These are phyloP conservation scores for Epichloe gansuensis DNA, from an alignment of 2,329 filamentous ascomycete species.

Conservation along the genomic window DNA sequence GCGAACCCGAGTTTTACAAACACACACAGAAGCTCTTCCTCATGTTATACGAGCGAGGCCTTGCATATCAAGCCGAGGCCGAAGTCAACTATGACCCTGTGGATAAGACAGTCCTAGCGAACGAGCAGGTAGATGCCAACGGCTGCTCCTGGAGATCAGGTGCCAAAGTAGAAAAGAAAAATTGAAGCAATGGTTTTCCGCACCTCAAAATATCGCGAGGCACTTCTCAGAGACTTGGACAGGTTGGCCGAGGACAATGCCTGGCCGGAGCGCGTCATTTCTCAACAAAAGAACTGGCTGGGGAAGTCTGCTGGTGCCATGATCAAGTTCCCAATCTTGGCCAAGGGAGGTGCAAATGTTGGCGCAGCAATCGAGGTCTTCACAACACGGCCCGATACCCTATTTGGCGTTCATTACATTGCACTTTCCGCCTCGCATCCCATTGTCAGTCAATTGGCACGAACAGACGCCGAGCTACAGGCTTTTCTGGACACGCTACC, in stretches of 20 bases:
- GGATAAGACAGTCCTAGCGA: constrained; percentile 80
- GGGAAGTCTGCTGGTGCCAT: constrained; percentile 64
- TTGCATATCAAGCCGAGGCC: constrained; percentile 75
- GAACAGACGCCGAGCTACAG: constrained; percentile 47
- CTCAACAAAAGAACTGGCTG: constrained; percentile 83
- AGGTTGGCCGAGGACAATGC: constrained; percentile 46
- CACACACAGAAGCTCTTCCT: constrained; percentile 82
- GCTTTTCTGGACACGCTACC: constrained; percentile 56
- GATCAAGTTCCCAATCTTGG: constrained; percentile 55
- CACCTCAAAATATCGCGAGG: constrained; percentile 67
- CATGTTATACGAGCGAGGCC: constrained; percentile 57
- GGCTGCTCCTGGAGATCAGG: constrained; percentile 81
- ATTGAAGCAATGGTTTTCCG: constrained; percentile 80
- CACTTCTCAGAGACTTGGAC: constrained; percentile 59
- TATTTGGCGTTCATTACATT: constrained; percentile 79
- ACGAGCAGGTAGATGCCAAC: constrained; percentile 83
- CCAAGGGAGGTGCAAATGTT: constrained; percentile 27
- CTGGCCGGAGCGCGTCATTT: constrained; percentile 74
- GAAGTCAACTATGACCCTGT: constrained; percentile 85
- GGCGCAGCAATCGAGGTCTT: constrained; percentile 55
- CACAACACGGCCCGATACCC: constrained; percentile 73
- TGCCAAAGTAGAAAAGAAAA: constrained; percentile 67
- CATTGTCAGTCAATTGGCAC: constrained; percentile 49
- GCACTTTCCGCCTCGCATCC: constrained; percentile 66
- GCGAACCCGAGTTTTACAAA: constrained; percentile 75